A percentile compares a stretch with the other conserved stretches of the same genome.
Evolutionary conservation across 1,284 basidiomycete genomes (phyloP).

Genomic region (Cryptococcus sp.): DNA sequence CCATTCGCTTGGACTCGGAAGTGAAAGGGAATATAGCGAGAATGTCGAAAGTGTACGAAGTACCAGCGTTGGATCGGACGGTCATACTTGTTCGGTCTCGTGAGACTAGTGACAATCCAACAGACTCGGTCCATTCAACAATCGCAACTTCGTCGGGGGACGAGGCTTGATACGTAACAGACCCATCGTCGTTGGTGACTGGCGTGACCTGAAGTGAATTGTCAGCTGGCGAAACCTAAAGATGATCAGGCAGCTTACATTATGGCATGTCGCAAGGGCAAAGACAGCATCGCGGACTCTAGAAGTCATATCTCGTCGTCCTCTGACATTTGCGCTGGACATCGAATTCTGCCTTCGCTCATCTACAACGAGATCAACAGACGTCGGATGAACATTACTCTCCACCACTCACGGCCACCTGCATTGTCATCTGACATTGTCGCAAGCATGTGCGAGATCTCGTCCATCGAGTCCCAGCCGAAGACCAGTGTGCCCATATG

Average conservation of each 20-base stretch:
- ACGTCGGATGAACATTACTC: not conserved
- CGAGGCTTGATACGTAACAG: slow-evolving; percentile 94
- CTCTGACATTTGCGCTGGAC: slow-evolving; percentile 62
- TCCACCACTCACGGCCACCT: slow-evolving; percentile 20
- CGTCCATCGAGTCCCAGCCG: slow-evolving; percentile 96
- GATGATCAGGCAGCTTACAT: slow-evolving; percentile 61
- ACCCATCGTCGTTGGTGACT: slow-evolving; percentile 88
- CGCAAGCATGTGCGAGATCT: slow-evolving; percentile 84
- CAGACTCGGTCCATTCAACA: slow-evolving; percentile 95
- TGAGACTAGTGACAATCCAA: slow-evolving; percentile 82
- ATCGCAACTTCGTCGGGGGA: slow-evolving; percentile 99
- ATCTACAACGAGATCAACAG: not conserved
- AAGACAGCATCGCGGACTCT: slow-evolving; percentile 92
- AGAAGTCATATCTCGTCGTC: slow-evolving; percentile 90
- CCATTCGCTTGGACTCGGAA: slow-evolving; percentile 98
- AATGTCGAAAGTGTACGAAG: slow-evolving; percentile 73
- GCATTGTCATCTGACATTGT: slow-evolving; percentile 68
- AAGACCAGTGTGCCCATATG: slow-evolving; percentile 99
- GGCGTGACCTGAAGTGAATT: slow-evolving; percentile 75
- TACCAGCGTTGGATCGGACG: slow-evolving; percentile 68
- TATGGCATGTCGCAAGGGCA: slow-evolving; percentile 93
- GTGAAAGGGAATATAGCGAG: slow-evolving; percentile 97
- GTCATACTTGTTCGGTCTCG: slow-evolving; percentile 87
- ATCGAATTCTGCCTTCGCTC: slow-evolving; percentile 42
- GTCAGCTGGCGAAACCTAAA: not conserved